Evolutionary conservation across 805 yeast species (phyloP).

Genomic region (Metschnikowia sp.): DNA sequence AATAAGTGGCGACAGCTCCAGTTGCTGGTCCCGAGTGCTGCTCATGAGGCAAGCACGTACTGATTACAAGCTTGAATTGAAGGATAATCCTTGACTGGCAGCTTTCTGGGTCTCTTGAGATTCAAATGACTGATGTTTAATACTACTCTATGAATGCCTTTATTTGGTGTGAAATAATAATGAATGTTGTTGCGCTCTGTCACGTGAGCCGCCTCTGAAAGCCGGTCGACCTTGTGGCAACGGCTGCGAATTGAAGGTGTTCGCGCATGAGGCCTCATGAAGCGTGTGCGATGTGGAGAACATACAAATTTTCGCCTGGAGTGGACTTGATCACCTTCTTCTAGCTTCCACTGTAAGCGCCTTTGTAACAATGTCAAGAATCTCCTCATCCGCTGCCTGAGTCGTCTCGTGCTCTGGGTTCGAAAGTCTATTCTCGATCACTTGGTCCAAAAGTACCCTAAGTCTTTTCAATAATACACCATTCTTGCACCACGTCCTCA

Average conservation of each 20-base stretch:
- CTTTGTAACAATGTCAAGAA: slow-evolving; percentile 20
- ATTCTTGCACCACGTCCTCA: slow-evolving; percentile 90
- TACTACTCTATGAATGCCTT: neutral
- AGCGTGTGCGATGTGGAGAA: neutral
- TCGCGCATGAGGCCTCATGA: neutral
- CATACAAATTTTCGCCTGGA: neutral
- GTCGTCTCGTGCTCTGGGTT: slow-evolving; percentile 22
- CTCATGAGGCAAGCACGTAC: slow-evolving; percentile 1
- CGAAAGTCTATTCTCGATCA: slow-evolving; percentile 59
- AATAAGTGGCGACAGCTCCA: slow-evolving; percentile 9
- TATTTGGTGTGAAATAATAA: neutral
- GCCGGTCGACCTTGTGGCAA: neutral
- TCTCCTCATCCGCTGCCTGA: slow-evolving; percentile 18
- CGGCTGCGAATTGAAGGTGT: neutral
- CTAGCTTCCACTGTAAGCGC: slow-evolving; percentile 8
- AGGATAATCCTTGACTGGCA: no score
- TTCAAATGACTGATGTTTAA: neutral
- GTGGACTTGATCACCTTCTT: neutral
- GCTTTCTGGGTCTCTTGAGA: no score
- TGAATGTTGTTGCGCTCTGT: slow-evolving; percentile 1
- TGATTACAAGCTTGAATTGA: no score
- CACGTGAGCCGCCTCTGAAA: neutral
- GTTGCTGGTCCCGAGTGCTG: neutral
- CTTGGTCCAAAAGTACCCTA: slow-evolving; percentile 60
- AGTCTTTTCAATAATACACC: slow-evolving; percentile 79